phyloP scores from a whole-genome alignment of 148 eudicot species.

The Tetragonia tetragonoides region DNA sequence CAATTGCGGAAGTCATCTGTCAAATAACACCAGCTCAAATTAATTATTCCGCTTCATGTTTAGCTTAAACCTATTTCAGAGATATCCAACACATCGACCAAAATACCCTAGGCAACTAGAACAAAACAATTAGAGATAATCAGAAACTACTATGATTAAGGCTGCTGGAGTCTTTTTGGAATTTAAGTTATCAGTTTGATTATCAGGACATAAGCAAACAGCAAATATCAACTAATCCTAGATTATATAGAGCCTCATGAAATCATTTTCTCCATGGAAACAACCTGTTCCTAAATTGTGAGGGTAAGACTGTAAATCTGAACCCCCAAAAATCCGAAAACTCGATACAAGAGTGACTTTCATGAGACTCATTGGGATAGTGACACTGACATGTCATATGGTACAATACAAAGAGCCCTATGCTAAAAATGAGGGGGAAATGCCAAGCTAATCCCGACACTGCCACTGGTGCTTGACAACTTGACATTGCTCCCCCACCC shows the following conservation, averaged over 20 bases:
- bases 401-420: no score
- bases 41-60: constrained; percentile 1
- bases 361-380: no score
- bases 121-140: background rate
- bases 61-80: background rate
- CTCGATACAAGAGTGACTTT: no score
- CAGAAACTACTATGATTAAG: background rate
- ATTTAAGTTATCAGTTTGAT: background rate
- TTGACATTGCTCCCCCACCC: background rate
- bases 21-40: constrained; percentile 21
- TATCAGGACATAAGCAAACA: background rate
- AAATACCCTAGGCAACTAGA: background rate
- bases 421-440: background rate
- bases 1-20: constrained; percentile 94
- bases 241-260: background rate
- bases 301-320: no score
- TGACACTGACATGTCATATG: no score
- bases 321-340: no score
- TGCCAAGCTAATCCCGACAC: no score
- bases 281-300: no score
- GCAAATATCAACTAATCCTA: background rate
- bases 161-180: background rate
- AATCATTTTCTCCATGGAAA: no score
- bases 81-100: background rate
- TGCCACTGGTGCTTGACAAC: no score